A percentile compares a stretch with the other conserved stretches of the same genome.
These are phyloP conservation scores for Myriosclerotinia curreyana DNA, from an alignment of 2,329 filamentous ascomycete genomes.

Conservation along the genomic window DNA sequence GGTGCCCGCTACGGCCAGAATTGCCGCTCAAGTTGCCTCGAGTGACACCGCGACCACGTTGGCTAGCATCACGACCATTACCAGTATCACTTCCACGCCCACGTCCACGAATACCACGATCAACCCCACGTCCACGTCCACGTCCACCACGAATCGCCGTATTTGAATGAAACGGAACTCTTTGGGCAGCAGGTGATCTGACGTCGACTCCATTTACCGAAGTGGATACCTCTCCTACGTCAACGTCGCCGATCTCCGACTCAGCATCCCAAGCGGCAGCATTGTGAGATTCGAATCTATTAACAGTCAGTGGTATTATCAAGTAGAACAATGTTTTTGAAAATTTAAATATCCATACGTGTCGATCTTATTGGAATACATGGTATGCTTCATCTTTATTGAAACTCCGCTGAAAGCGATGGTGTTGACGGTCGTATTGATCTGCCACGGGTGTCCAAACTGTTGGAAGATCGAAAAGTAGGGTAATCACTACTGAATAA, in stretches of 20 bases:
- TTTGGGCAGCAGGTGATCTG: background rate
- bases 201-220: background rate
- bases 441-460: too few relatives aligned
- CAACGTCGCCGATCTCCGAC: background rate
- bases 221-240: background rate
- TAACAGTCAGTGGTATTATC: background rate
- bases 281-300: slow-evolving; percentile 6
- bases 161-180: background rate
- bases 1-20: background rate
- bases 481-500: too few relatives aligned
- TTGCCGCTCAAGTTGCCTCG: slow-evolving; percentile 5
- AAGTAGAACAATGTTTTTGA: background rate
- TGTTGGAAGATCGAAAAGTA: too few relatives aligned
- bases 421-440: background rate
- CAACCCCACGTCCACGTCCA: background rate
- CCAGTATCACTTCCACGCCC: background rate
- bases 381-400: background rate
- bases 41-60: slow-evolving; percentile 3
- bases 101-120: background rate
- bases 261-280: slow-evolving; percentile 9
- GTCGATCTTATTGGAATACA: slow-evolving; percentile 4
- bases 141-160: too few relatives aligned
- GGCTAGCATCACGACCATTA: background rate
- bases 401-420: background rate
- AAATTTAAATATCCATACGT: background rate